phyloP scores from a whole-genome alignment of 2,329 filamentous ascomycete species.

The Trichoderma cornu-damae region DNA sequence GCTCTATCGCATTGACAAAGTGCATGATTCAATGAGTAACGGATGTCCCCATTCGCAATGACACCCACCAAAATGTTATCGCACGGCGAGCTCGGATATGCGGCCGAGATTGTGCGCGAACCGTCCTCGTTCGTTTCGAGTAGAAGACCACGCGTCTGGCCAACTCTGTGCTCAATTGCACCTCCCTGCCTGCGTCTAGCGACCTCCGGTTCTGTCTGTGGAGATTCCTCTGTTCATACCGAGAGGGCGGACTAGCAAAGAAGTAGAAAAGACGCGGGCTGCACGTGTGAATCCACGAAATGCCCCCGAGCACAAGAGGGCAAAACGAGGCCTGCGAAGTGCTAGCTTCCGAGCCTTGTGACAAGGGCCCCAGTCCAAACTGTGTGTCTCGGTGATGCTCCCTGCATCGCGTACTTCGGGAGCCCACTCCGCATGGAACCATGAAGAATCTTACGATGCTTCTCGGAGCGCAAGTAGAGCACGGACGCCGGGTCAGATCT shows the following conservation, averaged over 20 bases:
- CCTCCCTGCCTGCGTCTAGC: background rate
- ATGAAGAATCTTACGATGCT: background rate
- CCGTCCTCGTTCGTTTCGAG: background rate
- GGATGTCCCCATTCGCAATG: background rate
- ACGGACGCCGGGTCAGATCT: background rate
- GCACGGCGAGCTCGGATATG: background rate
- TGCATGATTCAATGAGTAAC: background rate
- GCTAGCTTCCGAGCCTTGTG: background rate
- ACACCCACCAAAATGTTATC: background rate
- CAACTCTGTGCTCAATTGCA: background rate
- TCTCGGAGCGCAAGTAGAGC: background rate
- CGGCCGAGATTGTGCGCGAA: background rate
- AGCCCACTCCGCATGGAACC: slow-evolving; percentile 4
- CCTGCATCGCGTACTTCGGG: slow-evolving; percentile 1
- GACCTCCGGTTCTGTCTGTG: background rate
- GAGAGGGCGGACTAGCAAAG: background rate
- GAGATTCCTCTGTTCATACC: background rate
- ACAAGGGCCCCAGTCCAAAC: slow-evolving; percentile 3
- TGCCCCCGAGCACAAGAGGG: background rate
- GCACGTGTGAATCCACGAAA: slow-evolving; percentile 1
- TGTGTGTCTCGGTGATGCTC: background rate
- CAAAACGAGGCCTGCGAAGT: background rate
- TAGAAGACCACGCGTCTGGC: background rate
- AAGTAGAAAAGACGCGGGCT: background rate
- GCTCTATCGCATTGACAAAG: too few relatives aligned